Percentiles rank a stretch among this genome's conserved stretches.
These are phyloP conservation scores for Populus hybrid DNA, from an alignment of 441 rosid species.

Conservation along the genomic window DNA sequence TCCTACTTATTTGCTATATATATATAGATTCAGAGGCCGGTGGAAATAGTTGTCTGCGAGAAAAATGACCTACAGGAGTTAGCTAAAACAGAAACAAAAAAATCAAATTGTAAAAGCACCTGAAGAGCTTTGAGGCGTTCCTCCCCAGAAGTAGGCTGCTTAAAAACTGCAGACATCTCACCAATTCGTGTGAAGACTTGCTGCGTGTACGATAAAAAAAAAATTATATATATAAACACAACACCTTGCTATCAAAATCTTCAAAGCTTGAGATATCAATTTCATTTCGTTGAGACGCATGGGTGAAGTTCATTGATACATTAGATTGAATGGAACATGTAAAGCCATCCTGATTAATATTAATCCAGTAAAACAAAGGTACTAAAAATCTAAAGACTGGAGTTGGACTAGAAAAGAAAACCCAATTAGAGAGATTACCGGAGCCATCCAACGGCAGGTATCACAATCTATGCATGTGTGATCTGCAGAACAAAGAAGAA, in stretches of 20 bases:
- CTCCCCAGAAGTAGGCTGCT: slow-evolving; percentile 45
- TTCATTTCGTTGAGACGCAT: not conserved
- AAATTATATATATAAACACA: not conserved
- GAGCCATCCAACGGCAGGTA: slow-evolving; percentile 84
- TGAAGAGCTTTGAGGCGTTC: slow-evolving; percentile 56
- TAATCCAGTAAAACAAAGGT: not conserved
- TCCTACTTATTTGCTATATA: too few species aligned
- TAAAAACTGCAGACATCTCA: slow-evolving; percentile 48
- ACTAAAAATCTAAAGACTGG: not conserved
- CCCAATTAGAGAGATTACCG: slow-evolving; percentile 30
- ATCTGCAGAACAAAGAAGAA: slow-evolving; percentile 29
- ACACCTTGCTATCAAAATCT: not conserved
- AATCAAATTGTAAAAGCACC: slow-evolving; percentile 25
- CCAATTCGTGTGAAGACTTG: slow-evolving; percentile 45
- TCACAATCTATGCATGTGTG: slow-evolving; percentile 65
- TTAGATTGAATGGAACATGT: not conserved
- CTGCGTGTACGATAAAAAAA: slow-evolving; percentile 25
- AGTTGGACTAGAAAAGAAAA: not conserved
- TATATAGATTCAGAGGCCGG: too few species aligned
- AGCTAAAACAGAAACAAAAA: slow-evolving; percentile 3
- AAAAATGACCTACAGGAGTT: not conserved
- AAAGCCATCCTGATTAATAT: not conserved
- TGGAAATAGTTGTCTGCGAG: too few species aligned
- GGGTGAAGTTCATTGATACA: not conserved
- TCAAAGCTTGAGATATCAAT: not conserved